Evolutionary conservation across 768 basidiomycete species (phyloP).

Genomic region (Suillus americanus): DNA sequence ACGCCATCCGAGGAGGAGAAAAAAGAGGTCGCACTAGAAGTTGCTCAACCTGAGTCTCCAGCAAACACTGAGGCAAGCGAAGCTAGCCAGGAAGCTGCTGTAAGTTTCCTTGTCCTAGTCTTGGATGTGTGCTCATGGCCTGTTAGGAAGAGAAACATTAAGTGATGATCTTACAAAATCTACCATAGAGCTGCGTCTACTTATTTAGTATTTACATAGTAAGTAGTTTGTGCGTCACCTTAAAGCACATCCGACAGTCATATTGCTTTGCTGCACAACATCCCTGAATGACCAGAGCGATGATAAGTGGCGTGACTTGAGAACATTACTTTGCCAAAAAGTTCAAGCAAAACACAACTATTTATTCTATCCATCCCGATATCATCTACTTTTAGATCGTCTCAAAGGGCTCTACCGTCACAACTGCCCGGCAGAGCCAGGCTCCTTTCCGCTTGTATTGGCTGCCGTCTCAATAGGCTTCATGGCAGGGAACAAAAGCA

Average conservation of each 20-base stretch:
- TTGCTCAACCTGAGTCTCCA: neutral
- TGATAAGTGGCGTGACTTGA: neutral
- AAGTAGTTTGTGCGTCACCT: neutral
- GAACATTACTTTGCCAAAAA: neutral
- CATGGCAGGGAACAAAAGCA: constrained; percentile 96
- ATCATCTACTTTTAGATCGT: constrained; percentile 4
- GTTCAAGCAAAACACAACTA: neutral
- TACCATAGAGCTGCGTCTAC: constrained; percentile 1
- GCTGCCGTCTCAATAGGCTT: constrained; percentile 68
- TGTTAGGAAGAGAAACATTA: neutral
- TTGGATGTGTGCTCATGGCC: neutral
- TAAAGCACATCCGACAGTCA: neutral
- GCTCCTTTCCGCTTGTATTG: constrained; percentile 31
- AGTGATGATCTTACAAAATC: neutral
- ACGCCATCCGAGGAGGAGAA: neutral
- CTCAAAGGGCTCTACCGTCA: neutral
- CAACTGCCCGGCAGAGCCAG: constrained; percentile 27
- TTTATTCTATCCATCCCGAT: neutral
- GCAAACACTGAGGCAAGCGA: neutral
- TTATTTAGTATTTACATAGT: constrained; percentile 3
- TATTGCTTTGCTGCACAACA: neutral
- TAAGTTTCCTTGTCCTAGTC: neutral
- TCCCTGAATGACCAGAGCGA: neutral
- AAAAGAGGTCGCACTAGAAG: neutral
- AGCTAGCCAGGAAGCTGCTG: neutral